Evolutionary conservation across 1,139 yeast genomes (phyloP).

Genomic region (Pichia sp.): DNA sequence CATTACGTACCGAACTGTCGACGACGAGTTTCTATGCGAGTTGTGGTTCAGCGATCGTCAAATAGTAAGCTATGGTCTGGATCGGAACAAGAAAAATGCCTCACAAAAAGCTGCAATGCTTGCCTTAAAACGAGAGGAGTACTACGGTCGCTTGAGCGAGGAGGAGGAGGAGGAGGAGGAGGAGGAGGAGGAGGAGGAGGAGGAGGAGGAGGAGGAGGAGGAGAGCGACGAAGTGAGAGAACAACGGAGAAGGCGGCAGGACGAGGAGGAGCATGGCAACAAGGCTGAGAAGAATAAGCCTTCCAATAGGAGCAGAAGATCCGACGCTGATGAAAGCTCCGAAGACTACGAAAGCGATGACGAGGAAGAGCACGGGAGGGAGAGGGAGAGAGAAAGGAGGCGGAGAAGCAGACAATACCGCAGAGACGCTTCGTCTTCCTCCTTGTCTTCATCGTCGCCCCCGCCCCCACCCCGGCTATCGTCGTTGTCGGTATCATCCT

Average conservation of each 20-base stretch:
- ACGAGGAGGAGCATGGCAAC: not conserved
- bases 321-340: not conserved
- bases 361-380: not conserved
- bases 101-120: slow-evolving; percentile 23
- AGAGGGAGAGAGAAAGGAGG: not conserved
- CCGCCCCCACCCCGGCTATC: too few relatives aligned
- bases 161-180: too few relatives aligned
- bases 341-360: not conserved
- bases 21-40: slow-evolving; percentile 17
- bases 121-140: slow-evolving; percentile 17
- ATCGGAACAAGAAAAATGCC: slow-evolving; percentile 17
- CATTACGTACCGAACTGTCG: slow-evolving; percentile 7
- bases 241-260: not conserved
- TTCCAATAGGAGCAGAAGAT: not conserved
- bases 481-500: not conserved
- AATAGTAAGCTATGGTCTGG: slow-evolving; percentile 20
- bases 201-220: too few relatives aligned
- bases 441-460: not conserved
- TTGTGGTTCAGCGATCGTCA: slow-evolving; percentile 16
- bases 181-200: too few relatives aligned
- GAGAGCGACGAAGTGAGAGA: not conserved
- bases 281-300: not conserved
- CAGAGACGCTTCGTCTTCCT: not conserved
- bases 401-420: not conserved
- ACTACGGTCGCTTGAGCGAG: slow-evolving; percentile 10